Percentiles rank a stretch among this genome's conserved stretches.
These are phyloP conservation scores for Fragilaria radians DNA, from an alignment of 108 stramenopile species.

Conservation along the genomic window DNA sequence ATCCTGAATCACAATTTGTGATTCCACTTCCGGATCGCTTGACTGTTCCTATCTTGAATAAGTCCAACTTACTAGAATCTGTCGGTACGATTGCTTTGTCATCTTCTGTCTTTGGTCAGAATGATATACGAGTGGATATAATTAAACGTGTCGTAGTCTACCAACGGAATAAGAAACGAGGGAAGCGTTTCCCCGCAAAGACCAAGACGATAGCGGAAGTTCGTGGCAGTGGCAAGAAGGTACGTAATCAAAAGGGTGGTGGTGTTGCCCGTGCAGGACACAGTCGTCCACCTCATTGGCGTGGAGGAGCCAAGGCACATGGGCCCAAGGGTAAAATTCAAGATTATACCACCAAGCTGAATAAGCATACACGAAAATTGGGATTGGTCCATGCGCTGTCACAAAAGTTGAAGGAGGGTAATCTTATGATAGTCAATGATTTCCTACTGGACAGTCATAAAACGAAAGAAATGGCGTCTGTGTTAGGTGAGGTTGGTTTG, in stretches of 20 bases:
- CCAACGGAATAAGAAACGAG: constrained; percentile 78
- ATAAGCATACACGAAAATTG: constrained; percentile 75
- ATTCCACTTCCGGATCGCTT: constrained; percentile 76
- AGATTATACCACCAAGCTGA: constrained; percentile 81
- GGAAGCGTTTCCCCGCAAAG: constrained; percentile 60
- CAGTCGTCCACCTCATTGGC: constrained; percentile 84
- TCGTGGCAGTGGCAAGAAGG: constrained; percentile 77
- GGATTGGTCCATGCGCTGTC: constrained; percentile 63
- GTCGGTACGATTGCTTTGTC: constrained; percentile 63
- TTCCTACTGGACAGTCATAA: constrained; percentile 57
- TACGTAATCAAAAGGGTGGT: constrained; percentile 79
- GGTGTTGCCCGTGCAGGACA: constrained; percentile 87
- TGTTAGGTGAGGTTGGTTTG: constrained; percentile 39
- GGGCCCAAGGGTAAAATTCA: constrained; percentile 72
- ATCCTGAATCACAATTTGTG: constrained; percentile 1
- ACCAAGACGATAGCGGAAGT: constrained; percentile 81
- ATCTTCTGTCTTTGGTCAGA: constrained; percentile 49
- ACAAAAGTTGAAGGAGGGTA: constrained; percentile 81
- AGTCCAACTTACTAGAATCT: constrained; percentile 10
- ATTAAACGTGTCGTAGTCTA: constrained; percentile 67
- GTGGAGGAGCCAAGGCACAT: constrained; percentile 92
- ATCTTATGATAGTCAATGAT: constrained; percentile 58
- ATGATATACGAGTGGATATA: constrained; percentile 72
- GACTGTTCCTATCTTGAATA: constrained; percentile 36
- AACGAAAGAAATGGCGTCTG: constrained; percentile 44